Percentiles rank a stretch among this genome's conserved stretches.
Evolutionary conservation across 1,284 basidiomycete species (phyloP).

Genomic region (Ceratobasidium papillatum): DNA sequence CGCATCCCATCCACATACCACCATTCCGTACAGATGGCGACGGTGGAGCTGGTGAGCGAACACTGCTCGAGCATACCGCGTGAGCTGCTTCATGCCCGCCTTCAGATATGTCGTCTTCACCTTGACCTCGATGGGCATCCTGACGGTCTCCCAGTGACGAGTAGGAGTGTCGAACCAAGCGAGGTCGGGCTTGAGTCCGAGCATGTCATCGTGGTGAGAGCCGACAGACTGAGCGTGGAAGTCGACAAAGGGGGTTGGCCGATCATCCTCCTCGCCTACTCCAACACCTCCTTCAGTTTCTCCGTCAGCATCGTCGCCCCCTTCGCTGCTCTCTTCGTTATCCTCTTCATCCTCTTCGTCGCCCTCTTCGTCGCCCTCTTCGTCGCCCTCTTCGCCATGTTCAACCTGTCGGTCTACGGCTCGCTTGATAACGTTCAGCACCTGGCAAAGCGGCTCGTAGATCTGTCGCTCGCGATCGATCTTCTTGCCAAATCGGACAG

Average conservation of each 20-base stretch:
- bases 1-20: background rate
- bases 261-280: too few species aligned
- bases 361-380: too few species aligned
- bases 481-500: background rate
- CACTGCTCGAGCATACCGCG: constrained; percentile 10
- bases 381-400: background rate
- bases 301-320: too few species aligned
- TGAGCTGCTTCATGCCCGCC: constrained; percentile 22
- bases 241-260: background rate
- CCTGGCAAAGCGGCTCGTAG: background rate
- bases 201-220: background rate
- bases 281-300: too few species aligned
- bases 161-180: background rate
- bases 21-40: constrained; percentile 21
- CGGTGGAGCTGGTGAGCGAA: constrained; percentile 29
- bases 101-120: background rate
- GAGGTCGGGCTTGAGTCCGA: constrained; percentile 14
- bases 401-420: background rate
- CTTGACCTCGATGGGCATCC: constrained; percentile 27
- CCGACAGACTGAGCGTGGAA: background rate
- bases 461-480: background rate
- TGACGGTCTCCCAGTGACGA: constrained; percentile 17
- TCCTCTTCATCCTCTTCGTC: too few species aligned
- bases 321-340: too few species aligned
- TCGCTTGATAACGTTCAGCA: constrained; percentile 5